phyloP scores from a whole-genome alignment of 108 stramenopile species.

The Nitzschia putrida region DNA sequence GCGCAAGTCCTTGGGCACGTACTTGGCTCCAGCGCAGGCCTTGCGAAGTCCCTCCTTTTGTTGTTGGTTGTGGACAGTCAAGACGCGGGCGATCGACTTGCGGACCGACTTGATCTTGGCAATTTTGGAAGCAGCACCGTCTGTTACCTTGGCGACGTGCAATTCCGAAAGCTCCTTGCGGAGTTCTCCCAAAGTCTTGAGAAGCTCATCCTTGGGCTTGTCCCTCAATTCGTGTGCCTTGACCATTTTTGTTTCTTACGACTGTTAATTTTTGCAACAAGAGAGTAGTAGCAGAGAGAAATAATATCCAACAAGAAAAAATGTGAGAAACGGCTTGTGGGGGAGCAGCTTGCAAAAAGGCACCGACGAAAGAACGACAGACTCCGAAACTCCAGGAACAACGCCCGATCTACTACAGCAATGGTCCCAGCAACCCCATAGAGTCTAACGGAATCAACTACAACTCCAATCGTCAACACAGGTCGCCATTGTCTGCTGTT shows the following conservation, averaged over 20 bases:
- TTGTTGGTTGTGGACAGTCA: conserved; percentile 98
- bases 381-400: too few relatives aligned
- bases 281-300: neutral
- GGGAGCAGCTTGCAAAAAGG: too few relatives aligned
- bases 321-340: too few relatives aligned
- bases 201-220: conserved; percentile 93
- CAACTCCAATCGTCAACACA: too few relatives aligned
- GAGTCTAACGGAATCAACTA: too few relatives aligned
- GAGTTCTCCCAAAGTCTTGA: conserved; percentile 90
- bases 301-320: neutral
- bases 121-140: conserved; percentile 97
- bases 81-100: conserved; percentile 95
- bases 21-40: conserved; percentile 85
- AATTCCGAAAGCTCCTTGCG: conserved; percentile 93
- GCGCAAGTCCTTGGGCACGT: conserved; percentile 93
- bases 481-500: too few relatives aligned
- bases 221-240: conserved; percentile 94
- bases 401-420: too few relatives aligned
- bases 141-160: conserved; percentile 97
- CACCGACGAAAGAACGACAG: too few relatives aligned
- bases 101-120: conserved; percentile 99
- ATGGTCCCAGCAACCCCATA: too few relatives aligned
- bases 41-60: conserved; percentile 95
- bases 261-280: neutral
- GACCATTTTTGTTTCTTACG: conserved; percentile 58